These are phyloP conservation scores for Sclerotinia sclerotiorum DNA, from an alignment of 2,329 filamentous ascomycete species.

Conservation along the genomic window DNA sequence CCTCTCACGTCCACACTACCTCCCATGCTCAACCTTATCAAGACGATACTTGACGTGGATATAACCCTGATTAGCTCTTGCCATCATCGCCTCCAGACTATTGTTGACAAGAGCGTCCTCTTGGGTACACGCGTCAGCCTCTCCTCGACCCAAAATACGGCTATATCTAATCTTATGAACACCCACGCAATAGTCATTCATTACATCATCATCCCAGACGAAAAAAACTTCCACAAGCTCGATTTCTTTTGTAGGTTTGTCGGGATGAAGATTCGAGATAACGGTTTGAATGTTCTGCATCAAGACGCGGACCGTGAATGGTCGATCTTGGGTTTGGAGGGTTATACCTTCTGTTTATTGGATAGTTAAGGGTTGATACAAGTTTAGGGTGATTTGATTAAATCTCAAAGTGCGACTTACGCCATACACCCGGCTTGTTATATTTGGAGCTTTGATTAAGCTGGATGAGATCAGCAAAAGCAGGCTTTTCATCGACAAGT, in stretches of 20 bases:
- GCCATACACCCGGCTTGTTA: background rate
- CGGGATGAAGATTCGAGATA: background rate
- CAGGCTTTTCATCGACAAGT: background rate
- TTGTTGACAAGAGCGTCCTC: background rate
- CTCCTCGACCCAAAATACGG: background rate
- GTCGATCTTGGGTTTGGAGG: background rate
- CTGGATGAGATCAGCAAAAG: background rate
- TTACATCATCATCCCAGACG: background rate
- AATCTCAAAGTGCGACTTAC: background rate
- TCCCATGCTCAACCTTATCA: background rate
- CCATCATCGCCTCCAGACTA: background rate
- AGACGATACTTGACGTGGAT: constrained; percentile 7
- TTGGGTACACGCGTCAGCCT: background rate
- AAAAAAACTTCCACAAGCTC: background rate
- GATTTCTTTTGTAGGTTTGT: background rate
- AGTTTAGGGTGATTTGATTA: background rate
- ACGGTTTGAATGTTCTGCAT: constrained; percentile 1
- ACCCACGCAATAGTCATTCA: too few species aligned
- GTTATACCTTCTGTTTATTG: background rate
- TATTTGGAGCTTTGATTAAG: background rate
- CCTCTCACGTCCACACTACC: background rate
- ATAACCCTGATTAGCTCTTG: background rate
- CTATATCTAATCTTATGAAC: too few species aligned
- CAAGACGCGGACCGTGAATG: background rate
- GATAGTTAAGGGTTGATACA: background rate